Base-by-base conservation (phyloP, 2,329 filamentous ascomycete genomes). In the Verticillium albo-atrum region DNA sequence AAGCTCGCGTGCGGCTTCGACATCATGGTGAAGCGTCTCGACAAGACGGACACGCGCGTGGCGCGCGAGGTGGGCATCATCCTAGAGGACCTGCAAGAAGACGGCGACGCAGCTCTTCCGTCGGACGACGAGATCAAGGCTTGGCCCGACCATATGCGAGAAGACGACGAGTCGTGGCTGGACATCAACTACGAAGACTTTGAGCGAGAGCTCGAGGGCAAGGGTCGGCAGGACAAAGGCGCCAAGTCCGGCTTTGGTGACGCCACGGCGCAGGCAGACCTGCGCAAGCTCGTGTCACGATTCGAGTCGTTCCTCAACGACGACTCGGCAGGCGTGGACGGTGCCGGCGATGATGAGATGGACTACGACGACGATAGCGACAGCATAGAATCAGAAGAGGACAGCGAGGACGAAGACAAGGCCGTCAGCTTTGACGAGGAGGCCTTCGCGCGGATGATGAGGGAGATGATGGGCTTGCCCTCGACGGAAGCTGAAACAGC, bases 241-340 rank as follows among this genome's bases (percentile, higher is more conserved):
- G 70, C 76, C 1, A 72, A 79, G 57, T 74, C 59, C 30, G 81
- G 80, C 0, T 87, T 91, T 68, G 89, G 89, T 2, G 87, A 92
- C 69, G 77, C 82, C 4, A 79, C 79, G 26, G 84, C 88, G 0
- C 87, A 93, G 68, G 86, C 87, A 4, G 89, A 97, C 70, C 78
- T 99, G 25, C 88, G 89, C 58, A 94, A 94, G 69, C 97, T 98
- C 71, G 95, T 99, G 0, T 89, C 90, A 54, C 86, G 92, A n/a
- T 98, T 99, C 68, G 92, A 97, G 69, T 81, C 89, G 14, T 98
- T 99, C 67, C 75, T 99, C 53, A 91, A 96, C 59, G 91, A 98
- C 66, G 90, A 96, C 12, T 83, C 82, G 53, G 92, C 92, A 1
- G 93, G 90, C 1, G 72, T 87, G 6, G 92, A 96, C 54, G 94